Evolutionary conservation across 1,139 yeast species (phyloP).

Genomic region (Taphrina wiesneri): DNA sequence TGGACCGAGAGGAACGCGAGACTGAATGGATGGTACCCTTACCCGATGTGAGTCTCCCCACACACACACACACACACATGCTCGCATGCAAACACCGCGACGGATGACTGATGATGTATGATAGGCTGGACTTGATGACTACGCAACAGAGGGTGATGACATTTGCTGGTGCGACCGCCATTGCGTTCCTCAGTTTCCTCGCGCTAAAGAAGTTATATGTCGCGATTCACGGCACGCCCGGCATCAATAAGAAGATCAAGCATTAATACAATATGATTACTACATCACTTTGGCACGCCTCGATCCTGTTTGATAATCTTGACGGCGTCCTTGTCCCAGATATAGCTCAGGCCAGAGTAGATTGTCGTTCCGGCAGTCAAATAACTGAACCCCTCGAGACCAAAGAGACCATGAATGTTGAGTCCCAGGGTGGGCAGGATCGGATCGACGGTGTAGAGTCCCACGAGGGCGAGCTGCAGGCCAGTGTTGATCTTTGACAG

Average conservation of each 20-base stretch:
- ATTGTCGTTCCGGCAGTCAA: conserved; percentile 77
- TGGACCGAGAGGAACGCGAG: conserved; percentile 27
- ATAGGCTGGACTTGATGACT: conserved; percentile 24
- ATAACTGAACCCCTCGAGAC: conserved; percentile 50
- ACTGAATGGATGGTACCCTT: conserved; percentile 28
- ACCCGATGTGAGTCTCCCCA: conserved; percentile 8
- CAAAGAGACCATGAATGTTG: conserved; percentile 33
- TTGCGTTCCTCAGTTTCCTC: conserved; percentile 15
- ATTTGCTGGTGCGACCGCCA: conserved; percentile 29
- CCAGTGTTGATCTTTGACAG: conserved; percentile 81
- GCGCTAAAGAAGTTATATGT: conserved; percentile 7
- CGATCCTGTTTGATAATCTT: conserved; percentile 47
- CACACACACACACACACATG: too few relatives aligned
- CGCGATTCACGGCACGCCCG: conserved; percentile 11
- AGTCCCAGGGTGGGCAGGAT: neutral
- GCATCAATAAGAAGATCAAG: neutral
- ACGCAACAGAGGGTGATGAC: conserved; percentile 13
- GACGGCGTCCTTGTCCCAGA: conserved; percentile 67
- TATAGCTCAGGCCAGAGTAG: conserved; percentile 74
- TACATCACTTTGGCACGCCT: neutral
- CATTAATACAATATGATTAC: neutral
- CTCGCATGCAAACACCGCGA: too few relatives aligned
- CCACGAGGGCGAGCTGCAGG: conserved; percentile 87
- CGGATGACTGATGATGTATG: neutral
- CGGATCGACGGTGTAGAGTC: conserved; percentile 43